Evolutionary conservation across 805 yeast species (phyloP).

Genomic region (Blastobotrys attinorum): DNA sequence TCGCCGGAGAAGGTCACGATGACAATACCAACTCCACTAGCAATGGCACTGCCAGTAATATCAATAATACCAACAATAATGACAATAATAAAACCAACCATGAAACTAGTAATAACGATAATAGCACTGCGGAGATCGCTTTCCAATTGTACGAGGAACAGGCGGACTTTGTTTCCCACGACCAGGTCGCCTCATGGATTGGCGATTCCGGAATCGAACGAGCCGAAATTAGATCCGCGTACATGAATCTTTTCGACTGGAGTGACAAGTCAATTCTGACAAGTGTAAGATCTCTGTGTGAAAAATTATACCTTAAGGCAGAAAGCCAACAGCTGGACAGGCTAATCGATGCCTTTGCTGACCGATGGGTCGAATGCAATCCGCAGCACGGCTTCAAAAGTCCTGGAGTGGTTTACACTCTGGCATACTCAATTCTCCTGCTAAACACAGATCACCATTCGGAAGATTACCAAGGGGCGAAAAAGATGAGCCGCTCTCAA

Average conservation of each 20-base stretch:
- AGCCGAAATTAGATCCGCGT: conserved; percentile 12
- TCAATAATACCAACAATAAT: too few relatives aligned
- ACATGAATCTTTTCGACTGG: conserved; percentile 33
- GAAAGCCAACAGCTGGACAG: conserved; percentile 79
- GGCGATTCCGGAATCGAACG: conserved; percentile 18
- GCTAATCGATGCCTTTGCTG: conserved; percentile 58
- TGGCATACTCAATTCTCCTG: conserved; percentile 62
- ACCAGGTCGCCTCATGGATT: conserved; percentile 18
- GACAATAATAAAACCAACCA: too few relatives aligned
- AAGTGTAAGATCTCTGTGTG: conserved; percentile 54
- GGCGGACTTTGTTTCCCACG: conserved; percentile 11
- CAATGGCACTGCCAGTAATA: too few relatives aligned
- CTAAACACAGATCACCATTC: conserved; percentile 74
- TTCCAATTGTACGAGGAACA: conserved; percentile 12
- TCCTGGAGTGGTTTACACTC: conserved; percentile 54
- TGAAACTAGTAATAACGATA: too few relatives aligned
- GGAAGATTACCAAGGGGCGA: conserved; percentile 26
- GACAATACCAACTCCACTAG: too few relatives aligned
- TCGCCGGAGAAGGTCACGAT: too few relatives aligned
- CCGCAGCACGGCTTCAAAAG: conserved; percentile 42
- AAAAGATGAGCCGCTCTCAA: conserved; percentile 31
- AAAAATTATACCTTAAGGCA: conserved; percentile 61
- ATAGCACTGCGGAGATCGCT: conserved; percentile 11
- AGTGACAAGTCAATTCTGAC: conserved; percentile 43
- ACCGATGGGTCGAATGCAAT: conserved; percentile 49